phyloP scores from a whole-genome alignment of 805 yeast species.

The Kockiozyma suomiensis region DNA sequence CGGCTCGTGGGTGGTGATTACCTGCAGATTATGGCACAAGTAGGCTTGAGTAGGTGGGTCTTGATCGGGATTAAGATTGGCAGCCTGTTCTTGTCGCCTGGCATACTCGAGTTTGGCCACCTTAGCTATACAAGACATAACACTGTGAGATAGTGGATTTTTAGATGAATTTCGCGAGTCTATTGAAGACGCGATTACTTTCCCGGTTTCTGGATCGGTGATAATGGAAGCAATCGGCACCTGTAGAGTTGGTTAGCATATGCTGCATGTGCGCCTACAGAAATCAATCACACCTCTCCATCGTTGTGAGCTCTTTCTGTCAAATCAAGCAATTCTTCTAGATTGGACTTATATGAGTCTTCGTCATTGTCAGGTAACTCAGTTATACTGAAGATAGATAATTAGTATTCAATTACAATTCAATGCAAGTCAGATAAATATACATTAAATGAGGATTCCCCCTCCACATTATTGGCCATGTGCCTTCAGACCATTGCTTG shows the following conservation, averaged over 20 bases:
- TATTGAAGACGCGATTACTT: conserved; percentile 46
- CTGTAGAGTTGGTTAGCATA: conserved; percentile 11
- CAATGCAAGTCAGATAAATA: not conserved
- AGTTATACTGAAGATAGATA: conserved; percentile 53
- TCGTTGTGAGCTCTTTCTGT: conserved; percentile 34
- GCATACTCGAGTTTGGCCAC: conserved; percentile 61
- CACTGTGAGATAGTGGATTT: conserved; percentile 70
- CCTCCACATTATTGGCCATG: conserved; percentile 94
- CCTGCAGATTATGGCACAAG: conserved; percentile 73
- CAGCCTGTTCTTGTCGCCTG: conserved; percentile 42
- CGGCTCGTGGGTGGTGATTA: conserved; percentile 92
- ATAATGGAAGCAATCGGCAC: conserved; percentile 62
- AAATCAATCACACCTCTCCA: conserved; percentile 6
- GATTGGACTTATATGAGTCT: conserved; percentile 45
- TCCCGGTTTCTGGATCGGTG: conserved; percentile 56
- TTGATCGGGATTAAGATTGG: not conserved
- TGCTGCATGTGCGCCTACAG: not conserved
- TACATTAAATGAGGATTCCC: conserved; percentile 66
- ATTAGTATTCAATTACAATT: too few relatives aligned
- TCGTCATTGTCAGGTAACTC: conserved; percentile 54
- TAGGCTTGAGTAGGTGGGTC: conserved; percentile 46
- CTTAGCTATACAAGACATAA: conserved; percentile 67
- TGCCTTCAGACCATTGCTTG: conserved; percentile 61
- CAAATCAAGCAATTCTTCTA: conserved; percentile 39
- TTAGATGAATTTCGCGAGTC: conserved; percentile 47